These are phyloP conservation scores for Nakaseomyces sp. DNA, from an alignment of 1,139 yeast species.

Conservation along the genomic window DNA sequence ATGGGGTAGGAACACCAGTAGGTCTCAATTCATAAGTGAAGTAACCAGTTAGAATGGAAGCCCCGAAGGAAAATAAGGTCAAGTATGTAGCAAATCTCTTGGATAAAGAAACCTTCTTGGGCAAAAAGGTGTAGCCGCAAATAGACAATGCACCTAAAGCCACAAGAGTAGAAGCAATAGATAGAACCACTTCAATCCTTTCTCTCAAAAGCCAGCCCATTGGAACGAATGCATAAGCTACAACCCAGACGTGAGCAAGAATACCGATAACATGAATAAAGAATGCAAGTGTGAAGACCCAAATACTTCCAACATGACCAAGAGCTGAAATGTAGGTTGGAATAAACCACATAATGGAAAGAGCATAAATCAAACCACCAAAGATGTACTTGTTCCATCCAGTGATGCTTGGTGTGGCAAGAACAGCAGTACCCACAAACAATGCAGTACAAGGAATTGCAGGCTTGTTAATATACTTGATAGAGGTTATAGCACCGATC, in stretches of 20 bases:
- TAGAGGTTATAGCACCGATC: constrained; percentile 42
- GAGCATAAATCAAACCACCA: constrained; percentile 63
- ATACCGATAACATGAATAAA: constrained; percentile 48
- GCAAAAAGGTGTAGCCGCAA: constrained; percentile 2
- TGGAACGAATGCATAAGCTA: constrained; percentile 97
- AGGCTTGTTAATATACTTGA: constrained; percentile 25
- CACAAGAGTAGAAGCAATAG: constrained; percentile 42
- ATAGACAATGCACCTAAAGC: constrained; percentile 30
- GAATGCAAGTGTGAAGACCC: constrained; percentile 50
- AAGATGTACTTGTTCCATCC: constrained; percentile 72
- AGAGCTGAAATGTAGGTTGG: constrained; percentile 57
- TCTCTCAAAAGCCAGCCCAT: constrained; percentile 84
- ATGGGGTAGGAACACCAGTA: constrained; percentile 51
- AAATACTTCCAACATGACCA: constrained; percentile 51
- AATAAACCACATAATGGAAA: constrained; percentile 52
- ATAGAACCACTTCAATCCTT: constrained; percentile 67
- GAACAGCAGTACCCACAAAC: constrained; percentile 38
- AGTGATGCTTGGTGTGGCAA: constrained; percentile 24
- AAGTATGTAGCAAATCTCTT: constrained; percentile 31
- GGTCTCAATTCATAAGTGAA: constrained; percentile 23
- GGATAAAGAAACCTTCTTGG: constrained; percentile 8
- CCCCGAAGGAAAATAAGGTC: constrained; percentile 34
- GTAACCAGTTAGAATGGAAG: constrained; percentile 19
- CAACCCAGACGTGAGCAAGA: constrained; percentile 90
- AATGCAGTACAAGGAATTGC: constrained; percentile 28